Conservation (phyloP, 2,329 filamentous ascomycete genomes). For the Cladophialophora carrionii region DNA sequence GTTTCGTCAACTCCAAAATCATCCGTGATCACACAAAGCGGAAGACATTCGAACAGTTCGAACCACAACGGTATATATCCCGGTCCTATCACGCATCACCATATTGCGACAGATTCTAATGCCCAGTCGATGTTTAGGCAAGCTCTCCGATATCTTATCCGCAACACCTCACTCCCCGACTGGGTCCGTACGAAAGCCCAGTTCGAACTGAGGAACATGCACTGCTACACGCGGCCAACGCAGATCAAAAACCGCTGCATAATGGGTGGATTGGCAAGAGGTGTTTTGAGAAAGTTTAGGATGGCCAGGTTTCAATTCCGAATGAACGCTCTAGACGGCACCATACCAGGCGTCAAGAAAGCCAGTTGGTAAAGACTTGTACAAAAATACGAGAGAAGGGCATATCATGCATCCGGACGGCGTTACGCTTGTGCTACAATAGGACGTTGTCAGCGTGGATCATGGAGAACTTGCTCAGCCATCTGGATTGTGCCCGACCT, state of each 20-base stretch:
- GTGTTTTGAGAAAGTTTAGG: slow-evolving; percentile 91
- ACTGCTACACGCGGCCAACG: slow-evolving; percentile 88
- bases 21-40: slow-evolving; percentile 97
- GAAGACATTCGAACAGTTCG: slow-evolving; percentile 82
- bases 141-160: slow-evolving; percentile 89
- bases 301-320: slow-evolving; percentile 93
- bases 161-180: slow-evolving; percentile 82
- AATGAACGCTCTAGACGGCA: slow-evolving; percentile 80
- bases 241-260: slow-evolving; percentile 95
- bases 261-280: slow-evolving; percentile 83
- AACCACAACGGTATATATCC: slow-evolving; percentile 76
- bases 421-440: not conserved
- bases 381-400: slow-evolving; percentile 6
- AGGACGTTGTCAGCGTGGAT: not conserved
- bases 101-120: not conserved
- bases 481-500: not conserved
- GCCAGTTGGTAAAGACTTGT: slow-evolving; percentile 78
- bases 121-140: slow-evolving; percentile 62
- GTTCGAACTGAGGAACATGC: slow-evolving; percentile 91
- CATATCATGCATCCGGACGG: not conserved
- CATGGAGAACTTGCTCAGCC: not conserved
- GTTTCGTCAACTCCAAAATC: slow-evolving; percentile 81
- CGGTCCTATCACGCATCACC: not conserved
- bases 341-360: slow-evolving; percentile 90
- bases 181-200: slow-evolving; percentile 88